Conservation (phyloP, 1,139 yeast genomes). For the Casaregolazyma suthepensis region DNA sequence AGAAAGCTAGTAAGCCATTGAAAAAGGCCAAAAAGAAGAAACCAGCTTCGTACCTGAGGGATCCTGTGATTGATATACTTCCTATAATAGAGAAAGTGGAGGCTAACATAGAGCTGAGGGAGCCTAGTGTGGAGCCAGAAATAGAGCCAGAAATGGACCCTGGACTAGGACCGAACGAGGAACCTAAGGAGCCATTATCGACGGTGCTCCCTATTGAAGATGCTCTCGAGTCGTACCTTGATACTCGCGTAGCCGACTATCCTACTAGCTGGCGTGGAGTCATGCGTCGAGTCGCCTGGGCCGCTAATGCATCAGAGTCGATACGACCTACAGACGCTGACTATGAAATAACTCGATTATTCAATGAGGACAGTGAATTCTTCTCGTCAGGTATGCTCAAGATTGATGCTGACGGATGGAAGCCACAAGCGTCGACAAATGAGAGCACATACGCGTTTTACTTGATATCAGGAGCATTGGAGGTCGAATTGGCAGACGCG, state of each 20-base stretch:
- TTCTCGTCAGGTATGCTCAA: constrained; percentile 75
- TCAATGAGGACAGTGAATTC: constrained; percentile 57
- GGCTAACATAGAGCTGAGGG: neutral
- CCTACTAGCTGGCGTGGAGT: constrained; percentile 41
- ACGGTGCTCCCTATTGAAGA: no score
- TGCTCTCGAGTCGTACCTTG: neutral
- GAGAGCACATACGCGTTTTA: constrained; percentile 69
- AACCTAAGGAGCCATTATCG: constrained; percentile 9
- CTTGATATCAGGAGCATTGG: constrained; percentile 64
- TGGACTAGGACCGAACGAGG: constrained; percentile 20
- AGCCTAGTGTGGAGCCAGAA: neutral
- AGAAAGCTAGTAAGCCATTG: neutral
- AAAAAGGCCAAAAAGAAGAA: neutral
- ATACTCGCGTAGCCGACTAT: constrained; percentile 42
- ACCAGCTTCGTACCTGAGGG: neutral
- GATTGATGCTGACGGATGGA: constrained; percentile 51
- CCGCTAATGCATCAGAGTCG: constrained; percentile 54
- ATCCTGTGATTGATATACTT: neutral
- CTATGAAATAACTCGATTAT: constrained; percentile 60
- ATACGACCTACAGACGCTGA: constrained; percentile 46
- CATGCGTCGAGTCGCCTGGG: constrained; percentile 58
- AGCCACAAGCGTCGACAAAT: constrained; percentile 57
- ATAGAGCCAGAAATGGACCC: neutral
- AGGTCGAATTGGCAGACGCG: constrained; percentile 57
- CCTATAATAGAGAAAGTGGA: neutral